These are phyloP conservation scores for Thermothelomyces thermophilus DNA, from an alignment of 2,329 filamentous ascomycete genomes.

Conservation along the genomic window DNA sequence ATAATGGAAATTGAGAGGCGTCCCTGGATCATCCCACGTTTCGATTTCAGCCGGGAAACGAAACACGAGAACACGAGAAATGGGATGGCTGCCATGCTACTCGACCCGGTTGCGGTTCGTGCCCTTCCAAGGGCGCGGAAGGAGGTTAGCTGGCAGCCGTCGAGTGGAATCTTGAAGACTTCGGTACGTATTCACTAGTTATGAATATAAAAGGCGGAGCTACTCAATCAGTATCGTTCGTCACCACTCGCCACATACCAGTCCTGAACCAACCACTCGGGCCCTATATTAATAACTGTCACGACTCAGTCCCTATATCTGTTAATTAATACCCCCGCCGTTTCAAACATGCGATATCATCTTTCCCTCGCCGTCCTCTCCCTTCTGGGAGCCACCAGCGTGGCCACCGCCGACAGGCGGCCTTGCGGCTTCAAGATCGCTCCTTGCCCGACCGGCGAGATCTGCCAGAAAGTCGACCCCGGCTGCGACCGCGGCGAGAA, in stretches of 20 bases:
- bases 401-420: conserved; percentile 4
- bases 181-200: no score
- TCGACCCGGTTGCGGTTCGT: neutral
- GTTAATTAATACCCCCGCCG: no score
- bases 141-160: no score
- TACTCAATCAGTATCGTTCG: no score
- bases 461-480: conserved; percentile 19
- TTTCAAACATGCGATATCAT: conserved; percentile 12
- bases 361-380: conserved; percentile 10
- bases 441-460: conserved; percentile 15
- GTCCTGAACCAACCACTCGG: no score
- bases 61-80: conserved; percentile 12
- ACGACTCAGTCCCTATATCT: no score
- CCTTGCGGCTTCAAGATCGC: conserved; percentile 24
- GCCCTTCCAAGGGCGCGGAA: no score
- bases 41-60: conserved; percentile 10
- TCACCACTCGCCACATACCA: no score
- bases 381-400: conserved; percentile 6
- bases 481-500: conserved; percentile 19
- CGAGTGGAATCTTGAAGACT: no score
- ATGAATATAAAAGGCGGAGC: no score
- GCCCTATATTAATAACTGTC: no score
- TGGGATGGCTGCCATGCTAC: conserved; percentile 1
- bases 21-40: neutral
- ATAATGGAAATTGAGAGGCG: neutral